phyloP scores from a whole-genome alignment of 1,284 basidiomycete species.

The Ganoderma boninense region DNA sequence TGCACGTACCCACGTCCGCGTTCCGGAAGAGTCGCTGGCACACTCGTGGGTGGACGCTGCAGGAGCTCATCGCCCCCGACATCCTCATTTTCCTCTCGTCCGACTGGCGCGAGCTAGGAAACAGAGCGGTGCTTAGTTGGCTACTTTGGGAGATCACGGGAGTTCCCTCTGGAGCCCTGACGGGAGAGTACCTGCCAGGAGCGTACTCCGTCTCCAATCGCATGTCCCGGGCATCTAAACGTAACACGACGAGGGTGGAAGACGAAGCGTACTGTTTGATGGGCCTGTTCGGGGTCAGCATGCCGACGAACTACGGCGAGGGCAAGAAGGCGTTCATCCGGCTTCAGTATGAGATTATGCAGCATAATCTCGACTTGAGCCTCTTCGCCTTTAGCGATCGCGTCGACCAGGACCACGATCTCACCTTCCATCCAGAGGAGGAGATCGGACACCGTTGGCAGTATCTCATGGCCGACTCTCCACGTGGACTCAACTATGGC shows the following conservation, averaged over 20 bases:
- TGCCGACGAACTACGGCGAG: slow-evolving; percentile 20
- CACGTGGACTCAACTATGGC: not conserved
- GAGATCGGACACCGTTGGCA: not conserved
- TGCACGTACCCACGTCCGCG: not conserved
- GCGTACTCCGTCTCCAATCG: not conserved
- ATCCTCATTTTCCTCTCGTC: not conserved
- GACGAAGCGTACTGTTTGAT: slow-evolving; percentile 19
- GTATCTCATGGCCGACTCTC: slow-evolving; percentile 4
- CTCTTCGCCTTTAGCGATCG: slow-evolving; percentile 5
- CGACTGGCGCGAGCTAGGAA: not conserved
- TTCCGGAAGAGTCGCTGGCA: slow-evolving; percentile 11
- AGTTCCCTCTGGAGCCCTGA: not conserved
- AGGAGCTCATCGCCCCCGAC: not conserved
- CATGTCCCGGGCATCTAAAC: slow-evolving; percentile 15
- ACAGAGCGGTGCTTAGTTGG: not conserved
- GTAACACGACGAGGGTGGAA: slow-evolving; percentile 11
- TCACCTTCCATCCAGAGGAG: not conserved
- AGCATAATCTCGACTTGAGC: slow-evolving; percentile 1
- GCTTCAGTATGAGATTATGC: slow-evolving; percentile 15
- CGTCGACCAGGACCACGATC: not conserved
- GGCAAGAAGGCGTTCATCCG: slow-evolving; percentile 10
- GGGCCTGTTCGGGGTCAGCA: slow-evolving; percentile 14
- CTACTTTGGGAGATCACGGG: not conserved
- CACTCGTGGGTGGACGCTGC: not conserved
- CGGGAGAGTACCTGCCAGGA: not conserved